Evolutionary conservation across 805 yeast genomes (phyloP), one percentile per base, ranked within the genome.

Genomic region (Cephaloascus albidus): DNA sequence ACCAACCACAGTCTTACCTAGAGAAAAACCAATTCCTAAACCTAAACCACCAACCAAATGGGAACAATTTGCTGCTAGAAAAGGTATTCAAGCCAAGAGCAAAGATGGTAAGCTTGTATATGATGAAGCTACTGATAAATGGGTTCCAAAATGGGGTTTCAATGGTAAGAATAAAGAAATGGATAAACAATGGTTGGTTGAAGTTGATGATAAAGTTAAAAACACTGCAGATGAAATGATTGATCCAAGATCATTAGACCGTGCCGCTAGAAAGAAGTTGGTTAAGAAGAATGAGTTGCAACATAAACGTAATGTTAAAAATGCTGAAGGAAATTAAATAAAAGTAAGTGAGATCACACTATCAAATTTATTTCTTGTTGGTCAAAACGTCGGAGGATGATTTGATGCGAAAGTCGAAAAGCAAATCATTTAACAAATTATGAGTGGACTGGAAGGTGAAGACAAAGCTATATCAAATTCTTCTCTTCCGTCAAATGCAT

Each of bases 121-220:
- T 52, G 96, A 93, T 60, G 97, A 93, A 60, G 93, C 75, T 26
- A 65, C 76, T 23, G 89, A 90, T 38, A 89, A 88, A 63, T 93
- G 98, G 98, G 96, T 83, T 44, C 90, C 95, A 52, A 90, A 88
- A 63, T 93, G 98, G 98, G 99, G 99, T 44, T 90, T 83, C 68
- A 81, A 84, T 48, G 97, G 97, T 54, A 78, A 78, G 63, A 93
- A 93, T 63, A 90, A 93, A 65, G 76, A 78, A 40, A 55, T 80
- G 49, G 97, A 90, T 53, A 65, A 73, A 53, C 97, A 93, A 62
- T 93, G 98, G 98, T 71, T 87, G 55, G 97, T 90, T 42, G 99
- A 93, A 64, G 85, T 90, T 44, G 85, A 86, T 43, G 94, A 85
- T 39, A 73, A 80, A 49, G 80, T 71, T 20, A 72, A 74, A 54